A percentile compares a stretch with the other conserved stretches of the same genome.
phyloP scores from a whole-genome alignment of 192 early-diverging fungal genomes.

The Martensiomyces pterosporus region DNA sequence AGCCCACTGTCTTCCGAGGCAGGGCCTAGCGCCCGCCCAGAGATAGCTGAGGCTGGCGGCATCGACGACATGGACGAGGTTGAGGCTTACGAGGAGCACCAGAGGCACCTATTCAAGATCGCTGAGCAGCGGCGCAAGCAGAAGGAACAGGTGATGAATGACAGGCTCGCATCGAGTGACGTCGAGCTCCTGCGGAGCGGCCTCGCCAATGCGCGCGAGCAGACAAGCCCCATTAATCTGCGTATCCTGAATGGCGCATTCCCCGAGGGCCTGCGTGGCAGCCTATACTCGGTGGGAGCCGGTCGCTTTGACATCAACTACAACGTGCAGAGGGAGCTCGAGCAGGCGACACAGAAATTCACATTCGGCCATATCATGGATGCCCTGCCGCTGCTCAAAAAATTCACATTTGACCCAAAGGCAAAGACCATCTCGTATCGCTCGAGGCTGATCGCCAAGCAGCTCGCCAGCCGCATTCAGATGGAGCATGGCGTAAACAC shows the following conservation, averaged over 20 bases:
- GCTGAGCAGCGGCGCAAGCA: slow-evolving; percentile 38
- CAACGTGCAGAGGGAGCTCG: slow-evolving; percentile 56
- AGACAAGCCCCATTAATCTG: slow-evolving; percentile 38
- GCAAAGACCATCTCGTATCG: slow-evolving; percentile 56
- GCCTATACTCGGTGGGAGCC: slow-evolving; percentile 63
- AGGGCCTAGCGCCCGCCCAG: slow-evolving; percentile 2
- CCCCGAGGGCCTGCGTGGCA: slow-evolving; percentile 64
- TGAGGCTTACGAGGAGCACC: slow-evolving; percentile 25
- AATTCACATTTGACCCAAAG: slow-evolving; percentile 60
- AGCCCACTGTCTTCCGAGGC: slow-evolving; percentile 15
- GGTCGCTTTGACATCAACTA: slow-evolving; percentile 66
- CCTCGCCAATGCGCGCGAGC: slow-evolving; percentile 55
- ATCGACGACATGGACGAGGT: slow-evolving; percentile 10
- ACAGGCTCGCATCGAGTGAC: slow-evolving; percentile 30
- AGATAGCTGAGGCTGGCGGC: slow-evolving; percentile 19
- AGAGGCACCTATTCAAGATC: slow-evolving; percentile 29
- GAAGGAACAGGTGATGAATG: slow-evolving; percentile 25
- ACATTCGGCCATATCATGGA: slow-evolving; percentile 71
- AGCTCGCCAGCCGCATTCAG: slow-evolving; percentile 59
- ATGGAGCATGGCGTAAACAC: slow-evolving; percentile 67
- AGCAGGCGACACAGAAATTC: slow-evolving; percentile 65
- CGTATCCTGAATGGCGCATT: slow-evolving; percentile 53
- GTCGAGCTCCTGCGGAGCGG: slow-evolving; percentile 46
- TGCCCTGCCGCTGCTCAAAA: slow-evolving; percentile 65
- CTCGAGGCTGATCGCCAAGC: slow-evolving; percentile 60